Evolutionary conservation across 2,329 filamentous ascomycete species (phyloP).

Genomic region (Podosphaera aphanis): DNA sequence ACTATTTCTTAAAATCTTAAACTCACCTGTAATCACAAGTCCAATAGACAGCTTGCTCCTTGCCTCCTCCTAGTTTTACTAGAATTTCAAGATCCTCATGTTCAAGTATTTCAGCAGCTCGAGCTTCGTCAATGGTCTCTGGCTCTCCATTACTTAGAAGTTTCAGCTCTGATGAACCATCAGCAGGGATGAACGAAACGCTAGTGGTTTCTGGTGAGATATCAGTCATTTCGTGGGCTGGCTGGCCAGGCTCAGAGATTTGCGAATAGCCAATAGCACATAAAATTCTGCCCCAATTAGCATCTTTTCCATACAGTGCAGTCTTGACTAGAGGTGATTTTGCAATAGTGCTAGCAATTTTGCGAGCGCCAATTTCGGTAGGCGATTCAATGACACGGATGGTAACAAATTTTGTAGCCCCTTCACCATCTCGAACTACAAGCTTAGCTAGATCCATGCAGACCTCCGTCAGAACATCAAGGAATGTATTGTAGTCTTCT

Average conservation of each 20-base stretch:
- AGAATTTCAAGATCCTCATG: conserved; percentile 60
- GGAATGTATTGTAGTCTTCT: conserved; percentile 49
- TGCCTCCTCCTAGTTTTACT: conserved; percentile 46
- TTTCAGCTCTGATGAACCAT: conserved; percentile 55
- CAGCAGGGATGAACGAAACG: conserved; percentile 56
- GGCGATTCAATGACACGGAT: conserved; percentile 59
- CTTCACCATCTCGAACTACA: conserved; percentile 86
- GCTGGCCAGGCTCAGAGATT: conserved; percentile 32
- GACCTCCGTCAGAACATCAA: conserved; percentile 49
- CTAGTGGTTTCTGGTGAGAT: conserved; percentile 48
- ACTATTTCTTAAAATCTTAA: conserved; percentile 6
- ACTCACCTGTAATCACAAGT: conserved; percentile 71
- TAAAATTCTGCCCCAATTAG: conserved; percentile 94
- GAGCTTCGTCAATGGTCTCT: conserved; percentile 50
- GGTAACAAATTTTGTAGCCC: conserved; percentile 93
- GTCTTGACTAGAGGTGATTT: conserved; percentile 90
- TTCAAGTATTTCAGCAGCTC: conserved; percentile 56
- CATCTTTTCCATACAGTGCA: conserved; percentile 85
- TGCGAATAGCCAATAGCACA: conserved; percentile 74
- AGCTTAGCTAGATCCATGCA: conserved; percentile 70
- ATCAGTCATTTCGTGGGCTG: conserved; percentile 34
- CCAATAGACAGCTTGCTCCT: conserved; percentile 51
- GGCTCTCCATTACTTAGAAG: conserved; percentile 61
- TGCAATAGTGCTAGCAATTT: conserved; percentile 71
- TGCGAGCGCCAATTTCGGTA: conserved; percentile 45